A percentile compares a stretch with the other conserved stretches of the same genome.
These are phyloP conservation scores for Purpureocillium takamizusanense DNA, from an alignment of 2,329 filamentous ascomycete species.

Conservation along the genomic window DNA sequence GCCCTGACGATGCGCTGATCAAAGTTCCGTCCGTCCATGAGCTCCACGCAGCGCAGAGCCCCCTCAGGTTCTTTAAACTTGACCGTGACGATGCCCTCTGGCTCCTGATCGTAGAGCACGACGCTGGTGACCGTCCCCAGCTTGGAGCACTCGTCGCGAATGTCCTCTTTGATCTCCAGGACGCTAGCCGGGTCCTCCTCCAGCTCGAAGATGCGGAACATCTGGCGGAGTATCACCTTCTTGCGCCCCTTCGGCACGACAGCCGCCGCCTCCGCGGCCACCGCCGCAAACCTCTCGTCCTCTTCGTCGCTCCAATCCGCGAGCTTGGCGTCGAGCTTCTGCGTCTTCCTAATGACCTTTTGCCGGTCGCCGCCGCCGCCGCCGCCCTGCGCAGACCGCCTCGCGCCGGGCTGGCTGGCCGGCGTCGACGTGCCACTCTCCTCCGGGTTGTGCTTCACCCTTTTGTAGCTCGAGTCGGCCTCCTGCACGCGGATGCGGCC, in stretches of 20 bases:
- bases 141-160: conserved; percentile 81
- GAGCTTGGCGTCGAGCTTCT: conserved; percentile 84
- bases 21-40: conserved; percentile 77
- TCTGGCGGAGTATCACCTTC: conserved; percentile 78
- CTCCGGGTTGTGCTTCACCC: conserved; percentile 59
- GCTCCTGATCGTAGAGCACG: conserved; percentile 79
- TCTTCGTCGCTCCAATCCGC: conserved; percentile 78
- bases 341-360: conserved; percentile 84
- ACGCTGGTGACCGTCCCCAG: conserved; percentile 85
- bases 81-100: conserved; percentile 76
- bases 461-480: conserved; percentile 89
- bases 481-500: conserved; percentile 72
- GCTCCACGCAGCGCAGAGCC: conserved; percentile 61
- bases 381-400: conserved; percentile 17
- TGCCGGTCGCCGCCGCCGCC: conserved; percentile 60
- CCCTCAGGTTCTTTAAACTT: conserved; percentile 65
- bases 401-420: too few species aligned
- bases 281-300: conserved; percentile 56
- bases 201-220: conserved; percentile 83
- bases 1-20: conserved; percentile 64
- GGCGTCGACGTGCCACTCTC: conserved; percentile 10
- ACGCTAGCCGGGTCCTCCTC: conserved; percentile 76
- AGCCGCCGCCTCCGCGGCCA: conserved; percentile 34
- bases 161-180: conserved; percentile 89
- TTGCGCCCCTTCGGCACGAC: conserved; percentile 58